Evolutionary conservation across 768 basidiomycete species (phyloP).

Genomic region (Podaxis sp.): DNA sequence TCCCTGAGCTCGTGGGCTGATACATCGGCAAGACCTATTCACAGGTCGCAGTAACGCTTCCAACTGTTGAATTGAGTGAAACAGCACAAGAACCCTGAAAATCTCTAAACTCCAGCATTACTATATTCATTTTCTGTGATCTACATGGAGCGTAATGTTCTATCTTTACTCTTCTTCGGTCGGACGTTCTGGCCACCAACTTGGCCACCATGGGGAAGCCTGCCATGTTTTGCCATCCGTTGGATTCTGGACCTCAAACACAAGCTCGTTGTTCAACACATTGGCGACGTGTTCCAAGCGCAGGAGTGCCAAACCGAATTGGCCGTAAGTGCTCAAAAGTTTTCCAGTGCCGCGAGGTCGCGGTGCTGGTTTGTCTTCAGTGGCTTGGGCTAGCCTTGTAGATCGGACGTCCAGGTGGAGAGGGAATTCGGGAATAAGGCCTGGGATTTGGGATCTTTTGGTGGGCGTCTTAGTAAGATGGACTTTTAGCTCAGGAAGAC

Average conservation of each 20-base stretch:
- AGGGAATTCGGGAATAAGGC: constrained; percentile 24
- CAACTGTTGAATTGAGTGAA: not conserved
- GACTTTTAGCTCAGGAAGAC: constrained; percentile 16
- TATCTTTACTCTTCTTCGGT: constrained; percentile 10
- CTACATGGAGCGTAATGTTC: not conserved
- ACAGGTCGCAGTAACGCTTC: not conserved
- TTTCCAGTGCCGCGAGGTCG: constrained; percentile 76
- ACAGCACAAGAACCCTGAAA: not conserved
- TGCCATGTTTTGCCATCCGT: constrained; percentile 34
- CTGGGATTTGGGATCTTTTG: constrained; percentile 14
- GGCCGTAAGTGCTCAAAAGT: constrained; percentile 57
- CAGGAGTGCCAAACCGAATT: constrained; percentile 76
- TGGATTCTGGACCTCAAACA: constrained; percentile 38
- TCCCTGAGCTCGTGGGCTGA: not conserved
- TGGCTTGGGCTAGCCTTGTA: constrained; percentile 9
- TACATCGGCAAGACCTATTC: not conserved
- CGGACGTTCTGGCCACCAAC: constrained; percentile 48
- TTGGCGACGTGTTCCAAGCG: constrained; percentile 74
- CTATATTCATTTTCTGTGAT: not conserved
- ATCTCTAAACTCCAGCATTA: not conserved
- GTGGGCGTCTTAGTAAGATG: not conserved
- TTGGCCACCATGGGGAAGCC: constrained; percentile 70
- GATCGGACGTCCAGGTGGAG: constrained; percentile 38
- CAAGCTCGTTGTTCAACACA: constrained; percentile 46
- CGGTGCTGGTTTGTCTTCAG: constrained; percentile 29